Percentiles rank a stretch among this genome's conserved stretches.
phyloP scores from a whole-genome alignment of 257 asterid species.

The Primulina eburnea region DNA sequence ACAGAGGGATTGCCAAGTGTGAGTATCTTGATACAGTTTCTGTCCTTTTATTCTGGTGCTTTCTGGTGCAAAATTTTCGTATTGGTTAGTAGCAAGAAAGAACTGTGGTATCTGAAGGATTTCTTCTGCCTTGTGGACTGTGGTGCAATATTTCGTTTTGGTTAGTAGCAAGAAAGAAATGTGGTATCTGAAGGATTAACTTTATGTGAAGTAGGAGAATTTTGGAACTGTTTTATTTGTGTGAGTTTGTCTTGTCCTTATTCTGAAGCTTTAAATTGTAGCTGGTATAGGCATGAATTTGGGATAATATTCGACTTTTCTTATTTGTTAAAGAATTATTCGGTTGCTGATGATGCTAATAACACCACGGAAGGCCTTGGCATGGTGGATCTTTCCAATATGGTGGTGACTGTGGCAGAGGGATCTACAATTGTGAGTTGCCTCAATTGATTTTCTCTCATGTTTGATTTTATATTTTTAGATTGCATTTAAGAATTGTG shows the following conservation, averaged over 20 bases:
- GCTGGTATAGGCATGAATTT: background rate
- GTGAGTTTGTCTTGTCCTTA: background rate
- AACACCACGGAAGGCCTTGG: background rate
- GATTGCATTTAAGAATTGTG: background rate
- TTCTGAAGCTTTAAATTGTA: background rate
- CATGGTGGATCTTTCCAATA: background rate
- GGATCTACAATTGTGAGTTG: background rate
- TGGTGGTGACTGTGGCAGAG: background rate
- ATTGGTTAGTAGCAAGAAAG: background rate
- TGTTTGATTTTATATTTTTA: background rate
- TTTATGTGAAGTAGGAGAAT: background rate
- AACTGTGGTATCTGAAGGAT: background rate
- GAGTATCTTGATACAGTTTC: conserved; percentile 11
- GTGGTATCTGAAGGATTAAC: background rate
- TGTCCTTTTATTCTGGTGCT: background rate
- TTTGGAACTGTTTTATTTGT: background rate
- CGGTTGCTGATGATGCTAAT: background rate
- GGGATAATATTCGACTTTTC: background rate
- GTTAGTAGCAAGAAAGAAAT: background rate
- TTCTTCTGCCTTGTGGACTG: background rate
- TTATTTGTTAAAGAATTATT: background rate
- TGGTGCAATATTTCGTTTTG: background rate
- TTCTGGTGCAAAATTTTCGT: background rate
- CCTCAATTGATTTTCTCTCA: background rate
- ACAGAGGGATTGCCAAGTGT: conserved; percentile 21